Evolutionary conservation across 2,329 filamentous ascomycete genomes (phyloP).

Genomic region (Ophiostoma tasmaniense): DNA sequence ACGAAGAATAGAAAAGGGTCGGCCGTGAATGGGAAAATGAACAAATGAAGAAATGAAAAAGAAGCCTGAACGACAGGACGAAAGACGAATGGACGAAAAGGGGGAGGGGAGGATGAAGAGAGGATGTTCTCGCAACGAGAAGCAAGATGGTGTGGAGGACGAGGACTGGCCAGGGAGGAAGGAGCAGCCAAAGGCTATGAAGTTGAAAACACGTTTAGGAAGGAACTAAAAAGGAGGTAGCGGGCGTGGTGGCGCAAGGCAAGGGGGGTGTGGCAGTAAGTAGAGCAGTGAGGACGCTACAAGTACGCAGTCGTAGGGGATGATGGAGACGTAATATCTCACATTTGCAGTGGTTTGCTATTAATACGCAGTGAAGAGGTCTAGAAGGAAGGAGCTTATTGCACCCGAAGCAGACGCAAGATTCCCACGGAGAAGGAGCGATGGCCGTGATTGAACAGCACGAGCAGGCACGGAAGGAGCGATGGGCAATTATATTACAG

Average conservation of each 20-base stretch:
- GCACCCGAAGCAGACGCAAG: constrained; percentile 9
- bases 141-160: constrained; percentile 4
- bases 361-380: constrained; percentile 3
- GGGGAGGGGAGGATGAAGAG: constrained; percentile 7
- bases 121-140: constrained; percentile 12
- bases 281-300: not conserved
- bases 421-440: constrained; percentile 8
- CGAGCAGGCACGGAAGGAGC: not conserved
- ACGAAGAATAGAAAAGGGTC: constrained; percentile 6
- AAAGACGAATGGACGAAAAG: not conserved
- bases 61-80: constrained; percentile 8
- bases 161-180: not conserved
- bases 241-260: constrained; percentile 13
- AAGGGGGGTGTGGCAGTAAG: constrained; percentile 6
- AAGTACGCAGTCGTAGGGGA: not conserved
- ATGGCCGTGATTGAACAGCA: not conserved
- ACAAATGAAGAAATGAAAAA: constrained; percentile 3
- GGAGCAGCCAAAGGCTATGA: constrained; percentile 10
- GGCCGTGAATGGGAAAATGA: constrained; percentile 3
- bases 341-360: not conserved
- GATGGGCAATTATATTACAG: not conserved
- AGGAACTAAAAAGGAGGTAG: constrained; percentile 17
- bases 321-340: not conserved
- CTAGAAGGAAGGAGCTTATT: constrained; percentile 14
- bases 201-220: constrained; percentile 17